Conservation (phyloP, 2,329 filamentous ascomycete species). For the Raffaelea albimanens region DNA sequence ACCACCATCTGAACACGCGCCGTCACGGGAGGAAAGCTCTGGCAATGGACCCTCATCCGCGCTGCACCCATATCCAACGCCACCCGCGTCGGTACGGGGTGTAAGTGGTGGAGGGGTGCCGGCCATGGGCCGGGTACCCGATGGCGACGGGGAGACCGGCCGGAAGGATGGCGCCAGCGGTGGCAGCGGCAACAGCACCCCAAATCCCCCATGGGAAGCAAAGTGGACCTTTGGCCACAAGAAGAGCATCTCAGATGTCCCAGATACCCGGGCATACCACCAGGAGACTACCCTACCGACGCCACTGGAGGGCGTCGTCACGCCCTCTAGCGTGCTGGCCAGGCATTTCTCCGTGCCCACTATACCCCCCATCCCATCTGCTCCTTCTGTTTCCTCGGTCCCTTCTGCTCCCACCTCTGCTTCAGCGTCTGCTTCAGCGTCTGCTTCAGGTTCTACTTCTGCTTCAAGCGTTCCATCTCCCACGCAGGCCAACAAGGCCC, state of each 20-base stretch:
- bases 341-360: slow-evolving; percentile 61
- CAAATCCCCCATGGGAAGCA: slow-evolving; percentile 8
- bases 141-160: slow-evolving; percentile 1
- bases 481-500: neutral
- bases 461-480: neutral
- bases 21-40: neutral
- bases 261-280: slow-evolving; percentile 24
- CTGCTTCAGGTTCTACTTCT: slow-evolving; percentile 1
- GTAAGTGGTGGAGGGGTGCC: slow-evolving; percentile 1
- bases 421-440: neutral
- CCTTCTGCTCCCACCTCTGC: slow-evolving; percentile 2
- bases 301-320: slow-evolving; percentile 56
- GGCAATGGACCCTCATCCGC: slow-evolving; percentile 2
- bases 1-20: neutral
- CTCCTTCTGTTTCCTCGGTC: neutral
- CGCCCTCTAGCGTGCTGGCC: slow-evolving; percentile 54
- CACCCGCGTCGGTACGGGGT: slow-evolving; percentile 39
- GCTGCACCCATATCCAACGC: slow-evolving; percentile 44
- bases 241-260: slow-evolving; percentile 34
- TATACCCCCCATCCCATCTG: slow-evolving; percentile 6
- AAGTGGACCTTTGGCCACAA: slow-evolving; percentile 25
- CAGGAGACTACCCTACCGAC: slow-evolving; percentile 38
- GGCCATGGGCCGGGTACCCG: neutral
- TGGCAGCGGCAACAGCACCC: slow-evolving; percentile 17
- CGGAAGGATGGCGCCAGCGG: slow-evolving; percentile 1